These are phyloP conservation scores for Globisporangium echinulatum DNA, from an alignment of 352 stramenopile genomes.

Conservation along the genomic window DNA sequence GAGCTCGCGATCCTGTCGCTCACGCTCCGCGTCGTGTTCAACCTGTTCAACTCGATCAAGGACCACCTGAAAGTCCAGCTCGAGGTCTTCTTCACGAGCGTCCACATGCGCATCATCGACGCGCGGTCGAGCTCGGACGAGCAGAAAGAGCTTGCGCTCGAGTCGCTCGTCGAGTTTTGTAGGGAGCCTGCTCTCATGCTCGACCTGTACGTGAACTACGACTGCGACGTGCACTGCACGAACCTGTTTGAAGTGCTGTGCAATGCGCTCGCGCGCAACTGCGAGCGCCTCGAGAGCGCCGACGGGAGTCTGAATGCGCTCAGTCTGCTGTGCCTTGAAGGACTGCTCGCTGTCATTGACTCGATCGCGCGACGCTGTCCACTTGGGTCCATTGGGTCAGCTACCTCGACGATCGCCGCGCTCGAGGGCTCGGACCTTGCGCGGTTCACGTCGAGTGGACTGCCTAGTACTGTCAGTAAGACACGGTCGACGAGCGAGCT, in stretches of 20 bases:
- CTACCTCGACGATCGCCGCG: conserved; percentile 24
- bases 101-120: conserved; percentile 94
- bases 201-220: conserved; percentile 99
- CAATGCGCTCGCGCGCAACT: conserved; percentile 88
- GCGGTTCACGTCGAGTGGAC: conserved; percentile 40
- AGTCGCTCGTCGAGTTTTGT: conserved; percentile 97
- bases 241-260: conserved; percentile 98
- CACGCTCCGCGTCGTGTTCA: conserved; percentile 97
- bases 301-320: conserved; percentile 63
- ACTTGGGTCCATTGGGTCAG: conserved; percentile 15
- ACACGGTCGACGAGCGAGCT: conserved; percentile 29
- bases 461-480: conserved; percentile 1
- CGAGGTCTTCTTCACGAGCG: conserved; percentile 97
- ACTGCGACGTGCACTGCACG: conserved; percentile 98
- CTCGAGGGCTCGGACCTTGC: conserved; percentile 67
- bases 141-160: conserved; percentile 84
- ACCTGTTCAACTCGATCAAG: conserved; percentile 99
- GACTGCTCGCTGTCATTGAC: conserved; percentile 93
- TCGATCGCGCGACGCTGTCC: conserved; percentile 86
- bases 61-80: conserved; percentile 98
- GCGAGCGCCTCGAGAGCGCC: conserved; percentile 58
- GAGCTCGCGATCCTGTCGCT: conserved; percentile 90
- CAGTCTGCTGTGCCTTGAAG: conserved; percentile 67
- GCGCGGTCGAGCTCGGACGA: conserved; percentile 75
- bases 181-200: conserved; percentile 96